Base-by-base conservation (phyloP, 306 rosid species). In the Coriaria nepalensis region DNA sequence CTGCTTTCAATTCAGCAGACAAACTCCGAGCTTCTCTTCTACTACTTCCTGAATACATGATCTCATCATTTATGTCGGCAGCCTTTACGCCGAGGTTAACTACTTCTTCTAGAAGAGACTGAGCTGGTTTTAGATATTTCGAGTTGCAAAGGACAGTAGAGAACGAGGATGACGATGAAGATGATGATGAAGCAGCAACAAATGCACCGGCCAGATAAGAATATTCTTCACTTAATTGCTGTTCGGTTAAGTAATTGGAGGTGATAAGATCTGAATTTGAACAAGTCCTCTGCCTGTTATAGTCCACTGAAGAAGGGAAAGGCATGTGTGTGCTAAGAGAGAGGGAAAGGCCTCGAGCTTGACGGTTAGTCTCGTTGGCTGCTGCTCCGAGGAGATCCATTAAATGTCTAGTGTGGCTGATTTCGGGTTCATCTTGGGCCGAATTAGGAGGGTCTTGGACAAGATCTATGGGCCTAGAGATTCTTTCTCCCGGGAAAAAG, bases 381-480 rank as follows among this genome's bases (percentile, higher is more conserved):
- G 83, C 55, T 40, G 78, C 83, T n/a, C 81, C 86, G 33, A 76
- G 75, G 53, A 81, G 90, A 64, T 83, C 86, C 86, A 83, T 79
- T 35, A 77, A 48, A 60, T 78, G 94, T 54, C 88, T 73, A 10
- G 82, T 76, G 55, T 83, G 87, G 69, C 70, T 79, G 52, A 76
- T 73, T 55, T 71, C 77, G n/a, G 88, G 67, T 14, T 68, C 74
- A 47, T 62, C 65, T 3, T 65, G 52, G 5, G 61, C 47, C 5
- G 40, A 20, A 20, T 20, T 20, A 20, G 29, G 37, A 29, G 73
- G 68, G 57, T 69, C 68, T 68, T 68, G 87, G 47, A 73, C 62
- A 55, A 69, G 69, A 61, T 62, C 73, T 37, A 72, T 44, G 43
- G 79, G 44, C 41, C 71, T 73, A 20, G 80, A 67, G 66, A 77